Percentiles rank a stretch among this genome's conserved stretches.
Conservation (phyloP, 169 alveolate species). For the Plasmodium coatneyi region DNA sequence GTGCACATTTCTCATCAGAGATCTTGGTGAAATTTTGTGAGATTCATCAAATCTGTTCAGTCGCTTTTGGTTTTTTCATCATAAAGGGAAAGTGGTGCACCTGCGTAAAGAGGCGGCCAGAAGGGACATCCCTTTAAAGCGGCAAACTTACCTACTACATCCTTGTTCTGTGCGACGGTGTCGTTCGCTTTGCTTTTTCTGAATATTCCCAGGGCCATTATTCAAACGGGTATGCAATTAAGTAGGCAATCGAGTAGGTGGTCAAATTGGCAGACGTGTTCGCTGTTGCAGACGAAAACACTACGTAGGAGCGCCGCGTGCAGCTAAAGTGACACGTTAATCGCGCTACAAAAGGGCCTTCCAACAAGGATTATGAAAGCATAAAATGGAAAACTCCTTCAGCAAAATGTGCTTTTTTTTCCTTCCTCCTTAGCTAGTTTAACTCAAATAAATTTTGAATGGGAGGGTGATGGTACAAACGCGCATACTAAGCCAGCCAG, state of each 20-base stretch:
- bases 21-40: conserved; percentile 65
- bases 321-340: neutral
- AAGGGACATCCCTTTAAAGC: neutral
- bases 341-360: neutral
- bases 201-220: conserved; percentile 34
- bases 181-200: conserved; percentile 26
- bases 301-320: neutral
- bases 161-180: neutral
- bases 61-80: conserved; percentile 22
- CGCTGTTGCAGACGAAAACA: neutral
- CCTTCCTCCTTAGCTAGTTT: neutral
- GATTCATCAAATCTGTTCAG: conserved; percentile 21
- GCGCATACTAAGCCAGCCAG: neutral
- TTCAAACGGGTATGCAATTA: neutral
- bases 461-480: neutral
- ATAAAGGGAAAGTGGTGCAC: conserved; percentile 20
- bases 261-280: neutral
- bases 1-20: conserved; percentile 33
- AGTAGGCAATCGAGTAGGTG: neutral
- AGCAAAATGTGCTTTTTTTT: neutral
- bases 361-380: neutral
- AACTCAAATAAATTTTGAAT: neutral
- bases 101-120: neutral
- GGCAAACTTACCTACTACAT: conserved; percentile 14
- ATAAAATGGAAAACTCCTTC: neutral